phyloP scores from a whole-genome alignment of 2,329 filamentous ascomycete species.

The Aspergillus clavatus region DNA sequence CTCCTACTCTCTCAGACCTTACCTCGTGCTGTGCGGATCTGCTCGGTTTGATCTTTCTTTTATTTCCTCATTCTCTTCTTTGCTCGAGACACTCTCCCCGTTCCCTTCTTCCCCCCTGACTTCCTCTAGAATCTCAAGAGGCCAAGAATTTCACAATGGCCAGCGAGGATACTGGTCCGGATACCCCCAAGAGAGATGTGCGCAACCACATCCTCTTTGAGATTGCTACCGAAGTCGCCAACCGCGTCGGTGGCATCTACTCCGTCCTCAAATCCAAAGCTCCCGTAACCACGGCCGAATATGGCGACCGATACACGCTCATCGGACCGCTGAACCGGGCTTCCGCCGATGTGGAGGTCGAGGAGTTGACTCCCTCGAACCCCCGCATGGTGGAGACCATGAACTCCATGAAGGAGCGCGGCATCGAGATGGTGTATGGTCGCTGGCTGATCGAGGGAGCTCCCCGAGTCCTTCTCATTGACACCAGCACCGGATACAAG shows the following conservation, averaged over 20 bases:
- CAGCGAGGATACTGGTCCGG: conserved; percentile 52
- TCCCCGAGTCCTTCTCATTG: conserved; percentile 86
- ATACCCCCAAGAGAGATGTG: conserved; percentile 60
- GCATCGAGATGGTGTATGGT: conserved; percentile 85
- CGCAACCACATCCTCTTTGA: conserved; percentile 96
- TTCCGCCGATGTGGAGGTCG: conserved; percentile 96
- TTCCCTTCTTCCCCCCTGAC: no score
- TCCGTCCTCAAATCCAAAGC: conserved; percentile 99
- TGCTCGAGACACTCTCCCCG: no score
- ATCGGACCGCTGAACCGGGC: conserved; percentile 90
- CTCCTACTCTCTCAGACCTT: not conserved
- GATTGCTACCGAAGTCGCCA: conserved; percentile 93
- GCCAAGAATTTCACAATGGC: conserved; percentile 14
- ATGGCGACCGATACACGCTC: conserved; percentile 94
- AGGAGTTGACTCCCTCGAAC: conserved; percentile 80
- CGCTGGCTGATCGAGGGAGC: conserved; percentile 97
- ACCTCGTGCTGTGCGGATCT: not conserved
- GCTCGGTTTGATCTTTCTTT: not conserved
- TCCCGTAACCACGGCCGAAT: conserved; percentile 93
- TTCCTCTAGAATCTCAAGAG: no score
- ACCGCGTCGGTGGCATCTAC: conserved; percentile 98
- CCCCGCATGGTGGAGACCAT: conserved; percentile 78
- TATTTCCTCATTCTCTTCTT: not conserved
- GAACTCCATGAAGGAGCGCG: conserved; percentile 85
- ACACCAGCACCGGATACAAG: conserved; percentile 87